phyloP scores from a whole-genome alignment of 371 early-diverging fungal genomes.

The Saksenaea oblongispora region DNA sequence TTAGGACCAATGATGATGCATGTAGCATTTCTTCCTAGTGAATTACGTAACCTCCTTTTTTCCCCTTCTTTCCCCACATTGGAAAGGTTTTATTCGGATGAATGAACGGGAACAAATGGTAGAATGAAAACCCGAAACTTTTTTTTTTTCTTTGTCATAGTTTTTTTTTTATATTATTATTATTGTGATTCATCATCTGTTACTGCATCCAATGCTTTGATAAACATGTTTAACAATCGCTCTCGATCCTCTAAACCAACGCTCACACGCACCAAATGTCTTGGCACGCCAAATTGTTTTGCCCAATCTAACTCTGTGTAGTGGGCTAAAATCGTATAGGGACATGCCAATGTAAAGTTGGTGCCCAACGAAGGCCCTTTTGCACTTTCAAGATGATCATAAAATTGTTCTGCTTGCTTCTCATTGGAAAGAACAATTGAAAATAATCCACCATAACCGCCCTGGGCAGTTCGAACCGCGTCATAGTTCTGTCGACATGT shows the following conservation, averaged over 20 bases:
- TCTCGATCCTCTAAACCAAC: slow-evolving; percentile 86
- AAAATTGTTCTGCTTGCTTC: slow-evolving; percentile 70
- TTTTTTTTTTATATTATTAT: not conserved
- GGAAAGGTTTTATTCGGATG: no score
- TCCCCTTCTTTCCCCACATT: no score
- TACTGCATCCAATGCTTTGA: slow-evolving; percentile 71
- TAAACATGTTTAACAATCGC: slow-evolving; percentile 65
- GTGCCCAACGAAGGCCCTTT: slow-evolving; percentile 97
- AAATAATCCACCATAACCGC: slow-evolving; percentile 91
- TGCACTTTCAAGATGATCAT: slow-evolving; percentile 74
- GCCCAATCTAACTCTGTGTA: slow-evolving; percentile 94
- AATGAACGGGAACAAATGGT: no score
- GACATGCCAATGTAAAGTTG: slow-evolving; percentile 93
- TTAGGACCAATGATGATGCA: no score
- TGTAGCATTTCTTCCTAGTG: no score
- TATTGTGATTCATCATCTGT: slow-evolving; percentile 11
- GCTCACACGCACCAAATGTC: slow-evolving; percentile 81
- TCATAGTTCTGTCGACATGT: slow-evolving; percentile 68
- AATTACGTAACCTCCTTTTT: no score
- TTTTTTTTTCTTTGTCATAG: no score
- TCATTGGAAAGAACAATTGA: slow-evolving; percentile 74
- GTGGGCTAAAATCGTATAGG: slow-evolving; percentile 95
- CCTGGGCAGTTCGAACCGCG: slow-evolving; percentile 53
- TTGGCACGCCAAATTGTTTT: slow-evolving; percentile 74
- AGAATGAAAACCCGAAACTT: no score